Percentiles rank a stretch among this genome's conserved stretches.
Evolutionary conservation across 768 basidiomycete genomes (phyloP).

Genomic region (Lactarius hatsudake): DNA sequence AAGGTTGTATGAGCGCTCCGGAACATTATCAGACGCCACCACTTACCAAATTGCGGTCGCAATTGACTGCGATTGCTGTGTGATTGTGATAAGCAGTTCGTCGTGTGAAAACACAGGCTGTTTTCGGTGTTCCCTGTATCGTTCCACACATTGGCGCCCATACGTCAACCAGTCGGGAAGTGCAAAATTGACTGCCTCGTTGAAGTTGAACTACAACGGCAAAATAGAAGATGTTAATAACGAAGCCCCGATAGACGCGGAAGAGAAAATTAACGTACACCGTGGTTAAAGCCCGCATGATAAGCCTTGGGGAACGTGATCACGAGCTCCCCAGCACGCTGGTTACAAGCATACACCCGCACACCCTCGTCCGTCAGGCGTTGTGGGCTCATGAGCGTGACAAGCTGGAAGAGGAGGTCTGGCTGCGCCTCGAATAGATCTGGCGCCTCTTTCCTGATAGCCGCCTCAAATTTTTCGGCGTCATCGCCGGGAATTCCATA

Average conservation of each 20-base stretch:
- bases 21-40: conserved; percentile 23
- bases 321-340: conserved; percentile 96
- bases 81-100: conserved; percentile 95
- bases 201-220: conserved; percentile 80
- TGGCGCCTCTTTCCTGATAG: conserved; percentile 92
- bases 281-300: conserved; percentile 98
- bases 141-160: conserved; percentile 83
- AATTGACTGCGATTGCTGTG: conserved; percentile 89
- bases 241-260: conserved; percentile 15
- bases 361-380: conserved; percentile 85
- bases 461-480: conserved; percentile 93
- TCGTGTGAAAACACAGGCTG: conserved; percentile 98
- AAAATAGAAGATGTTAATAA: conserved; percentile 17
- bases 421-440: conserved; percentile 98
- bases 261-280: conserved; percentile 52
- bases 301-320: conserved; percentile 98
- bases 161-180: conserved; percentile 90
- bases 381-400: conserved; percentile 95
- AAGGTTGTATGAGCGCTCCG: conserved; percentile 7
- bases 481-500: conserved; percentile 97
- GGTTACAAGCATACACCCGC: conserved; percentile 90
- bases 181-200: conserved; percentile 98
- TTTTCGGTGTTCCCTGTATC: conserved; percentile 89
- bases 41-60: conserved; percentile 90
- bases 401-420: conserved; percentile 93